Base-by-base conservation (phyloP, 2,329 filamentous ascomycete genomes). In the Dryadomyces quercus-mongolicae region DNA sequence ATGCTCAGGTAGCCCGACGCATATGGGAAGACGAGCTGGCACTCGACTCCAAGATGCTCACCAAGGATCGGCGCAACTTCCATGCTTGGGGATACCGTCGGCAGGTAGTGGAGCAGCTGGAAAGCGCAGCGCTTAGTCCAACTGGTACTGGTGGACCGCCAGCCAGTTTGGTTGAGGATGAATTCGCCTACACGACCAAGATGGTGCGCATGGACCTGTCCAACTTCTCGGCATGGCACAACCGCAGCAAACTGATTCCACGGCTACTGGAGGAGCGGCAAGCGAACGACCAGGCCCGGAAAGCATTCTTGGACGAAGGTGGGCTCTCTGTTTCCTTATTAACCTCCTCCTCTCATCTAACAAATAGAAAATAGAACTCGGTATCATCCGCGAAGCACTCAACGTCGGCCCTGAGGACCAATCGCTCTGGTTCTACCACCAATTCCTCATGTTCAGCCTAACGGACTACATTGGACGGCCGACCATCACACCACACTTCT, bases 211-310 rank as follows among this genome's bases (percentile, higher is more conserved):
- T 70, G n/a, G 87, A 94, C 62, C 74, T 98, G 49, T 95, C 88
- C 44, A 98, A 98, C 67, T 98, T 97, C 67, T 96, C 90, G 4
- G 93, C 93, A 2, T 97, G 93, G 92, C 93, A 98, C 66, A 86
- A 86, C 64, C 82, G 93, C 52, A 89, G 86, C 61, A 88, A 87
- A 64, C 75, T 97, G 21, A 93, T 96, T 54, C 81, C 87, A 45
- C 78, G 80, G 44, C 69, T 96, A 20, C 72, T 97, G 51, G 70
- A 80, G 18, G 87, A 94, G 67, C 78, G 88, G 50, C 68, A 74
- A 0, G 85, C 88, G 2, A 77, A 80, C 57, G 75, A 81, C 50
- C 70, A 67, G 20, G 78, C 81, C 49, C 77, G 93, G 54, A 78
- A 75, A 62, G 71, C 72, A 43, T 85, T 95, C 62, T 72, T 97